Evolutionary conservation across 495 filamentous ascomycete species (phyloP).

Genomic region (Chaetomium cochliodes): DNA sequence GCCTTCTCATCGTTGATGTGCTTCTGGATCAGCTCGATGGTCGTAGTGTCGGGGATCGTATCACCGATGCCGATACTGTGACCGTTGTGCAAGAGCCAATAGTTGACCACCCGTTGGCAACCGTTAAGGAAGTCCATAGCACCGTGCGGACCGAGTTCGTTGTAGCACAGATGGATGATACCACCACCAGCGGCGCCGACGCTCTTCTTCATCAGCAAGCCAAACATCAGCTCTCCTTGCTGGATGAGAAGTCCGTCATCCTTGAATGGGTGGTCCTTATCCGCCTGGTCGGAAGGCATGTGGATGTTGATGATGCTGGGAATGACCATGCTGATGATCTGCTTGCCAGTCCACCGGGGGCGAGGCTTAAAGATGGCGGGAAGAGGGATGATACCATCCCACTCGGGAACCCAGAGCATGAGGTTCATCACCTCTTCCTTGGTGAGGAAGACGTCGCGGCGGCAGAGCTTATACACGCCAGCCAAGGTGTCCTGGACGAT

Average conservation of each 20-base stretch:
- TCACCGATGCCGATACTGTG: slow-evolving; percentile 99
- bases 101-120: slow-evolving; percentile 86
- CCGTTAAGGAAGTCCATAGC: slow-evolving; percentile 95
- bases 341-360: slow-evolving; percentile 98
- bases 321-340: slow-evolving; percentile 91
- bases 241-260: slow-evolving; percentile 82
- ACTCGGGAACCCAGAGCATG: slow-evolving; percentile 94
- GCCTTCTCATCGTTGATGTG: slow-evolving; percentile 76
- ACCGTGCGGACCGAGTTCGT: slow-evolving; percentile 81
- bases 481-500: slow-evolving; percentile 98
- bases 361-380: slow-evolving; percentile 89
- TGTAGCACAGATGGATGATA: slow-evolving; percentile 94
- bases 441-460: slow-evolving; percentile 85
- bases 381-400: slow-evolving; percentile 90
- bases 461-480: slow-evolving; percentile 94
- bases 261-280: slow-evolving; percentile 60
- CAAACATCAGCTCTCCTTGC: slow-evolving; percentile 85
- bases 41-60: slow-evolving; percentile 83
- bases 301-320: slow-evolving; percentile 80
- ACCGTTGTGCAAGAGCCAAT: slow-evolving; percentile 97
- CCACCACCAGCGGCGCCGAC: slow-evolving; percentile 83
- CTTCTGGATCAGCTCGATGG: slow-evolving; percentile 77
- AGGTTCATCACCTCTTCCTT: slow-evolving; percentile 92
- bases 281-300: slow-evolving; percentile 51
- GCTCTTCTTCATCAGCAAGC: slow-evolving; percentile 87